Evolutionary conservation across 495 filamentous ascomycete species (phyloP).

Genomic region (Neurospora sp.): DNA sequence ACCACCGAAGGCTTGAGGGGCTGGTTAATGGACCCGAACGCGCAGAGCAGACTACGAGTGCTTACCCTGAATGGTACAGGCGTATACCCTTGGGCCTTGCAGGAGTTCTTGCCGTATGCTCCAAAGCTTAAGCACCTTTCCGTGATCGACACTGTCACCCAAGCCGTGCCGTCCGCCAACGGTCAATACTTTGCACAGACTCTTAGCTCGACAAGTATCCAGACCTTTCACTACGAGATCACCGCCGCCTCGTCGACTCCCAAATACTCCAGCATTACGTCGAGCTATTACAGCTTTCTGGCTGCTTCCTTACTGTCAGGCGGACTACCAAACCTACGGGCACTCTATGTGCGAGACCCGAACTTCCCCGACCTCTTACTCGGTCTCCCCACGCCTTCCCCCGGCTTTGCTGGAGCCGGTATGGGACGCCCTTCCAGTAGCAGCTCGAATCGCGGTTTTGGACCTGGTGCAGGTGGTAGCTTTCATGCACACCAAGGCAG

Average conservation of each 20-base stretch:
- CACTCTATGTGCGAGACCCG: slow-evolving; percentile 78
- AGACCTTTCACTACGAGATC: slow-evolving; percentile 74
- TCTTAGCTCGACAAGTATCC: slow-evolving; percentile 55
- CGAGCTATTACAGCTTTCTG: slow-evolving; percentile 81
- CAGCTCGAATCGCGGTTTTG: slow-evolving; percentile 8
- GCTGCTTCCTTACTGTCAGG: slow-evolving; percentile 66
- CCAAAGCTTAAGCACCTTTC: slow-evolving; percentile 54
- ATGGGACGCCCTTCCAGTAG: slow-evolving; percentile 29
- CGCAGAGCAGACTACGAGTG: slow-evolving; percentile 42
- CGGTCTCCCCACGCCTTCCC: slow-evolving; percentile 52
- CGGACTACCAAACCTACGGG: slow-evolving; percentile 57
- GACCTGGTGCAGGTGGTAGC: not conserved
- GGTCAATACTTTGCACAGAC: slow-evolving; percentile 44
- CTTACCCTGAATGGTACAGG: slow-evolving; percentile 61
- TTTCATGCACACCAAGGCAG: slow-evolving; percentile 15
- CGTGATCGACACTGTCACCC: slow-evolving; percentile 54
- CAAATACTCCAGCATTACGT: slow-evolving; percentile 48
- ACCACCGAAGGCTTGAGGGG: slow-evolving; percentile 56
- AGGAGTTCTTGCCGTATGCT: slow-evolving; percentile 52
- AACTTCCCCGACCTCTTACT: slow-evolving; percentile 63
- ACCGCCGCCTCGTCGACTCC: slow-evolving; percentile 44
- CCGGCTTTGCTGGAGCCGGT: slow-evolving; percentile 35
- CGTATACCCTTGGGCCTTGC: slow-evolving; percentile 49
- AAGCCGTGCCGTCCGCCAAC: slow-evolving; percentile 49
- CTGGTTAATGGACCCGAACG: slow-evolving; percentile 44